A percentile compares a stretch with the other conserved stretches of the same genome.
These are phyloP conservation scores for Agaricus subrufescens DNA, from an alignment of 768 basidiomycete genomes.

Conservation along the genomic window DNA sequence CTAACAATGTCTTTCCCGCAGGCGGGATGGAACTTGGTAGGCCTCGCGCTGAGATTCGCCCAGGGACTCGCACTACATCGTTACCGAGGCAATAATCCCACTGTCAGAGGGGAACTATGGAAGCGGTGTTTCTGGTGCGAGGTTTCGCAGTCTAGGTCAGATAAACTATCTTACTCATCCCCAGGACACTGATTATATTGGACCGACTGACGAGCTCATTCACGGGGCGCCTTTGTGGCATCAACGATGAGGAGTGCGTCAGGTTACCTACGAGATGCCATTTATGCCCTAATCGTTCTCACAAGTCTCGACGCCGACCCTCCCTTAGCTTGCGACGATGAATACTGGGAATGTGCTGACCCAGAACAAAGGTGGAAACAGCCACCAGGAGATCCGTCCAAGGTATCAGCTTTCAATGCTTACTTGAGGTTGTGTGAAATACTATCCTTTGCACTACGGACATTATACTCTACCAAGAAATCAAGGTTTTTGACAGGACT, in stretches of 20 bases:
- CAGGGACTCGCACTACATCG: conserved; percentile 65
- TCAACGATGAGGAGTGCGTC: conserved; percentile 69
- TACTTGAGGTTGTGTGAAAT: conserved; percentile 57
- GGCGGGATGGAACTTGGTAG: conserved; percentile 52
- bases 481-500: conserved; percentile 33
- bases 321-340: conserved; percentile 54
- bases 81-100: conserved; percentile 30
- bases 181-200: conserved; percentile 25
- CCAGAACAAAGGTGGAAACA: conserved; percentile 52
- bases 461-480: conserved; percentile 42
- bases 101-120: conserved; percentile 53
- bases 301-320: conserved; percentile 60
- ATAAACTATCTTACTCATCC: background rate
- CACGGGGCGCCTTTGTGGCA: conserved; percentile 60
- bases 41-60: conserved; percentile 58
- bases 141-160: background rate
- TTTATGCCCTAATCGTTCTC: background rate
- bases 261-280: background rate
- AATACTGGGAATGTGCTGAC: conserved; percentile 42
- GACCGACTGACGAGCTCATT: conserved; percentile 38
- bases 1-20: conserved; percentile 42
- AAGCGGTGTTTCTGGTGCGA: conserved; percentile 55
- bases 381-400: conserved; percentile 53
- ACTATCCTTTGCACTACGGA: conserved; percentile 54
- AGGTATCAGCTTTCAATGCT: conserved; percentile 46